Conservation (phyloP, 768 basidiomycete species). For the Termitomyces sp. region DNA sequence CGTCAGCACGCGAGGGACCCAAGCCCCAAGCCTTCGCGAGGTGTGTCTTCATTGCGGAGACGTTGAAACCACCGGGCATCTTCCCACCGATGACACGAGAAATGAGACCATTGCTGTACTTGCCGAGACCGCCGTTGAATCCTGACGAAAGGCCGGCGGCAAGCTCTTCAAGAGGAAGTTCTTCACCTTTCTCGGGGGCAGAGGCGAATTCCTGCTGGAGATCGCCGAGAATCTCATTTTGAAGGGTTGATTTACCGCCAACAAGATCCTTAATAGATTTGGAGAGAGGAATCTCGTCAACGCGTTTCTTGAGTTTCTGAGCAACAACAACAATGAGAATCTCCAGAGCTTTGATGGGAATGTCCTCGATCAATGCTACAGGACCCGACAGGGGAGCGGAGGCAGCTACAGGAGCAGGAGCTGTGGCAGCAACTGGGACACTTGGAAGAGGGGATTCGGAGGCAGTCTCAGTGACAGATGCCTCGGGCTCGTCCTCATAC, state of each 20-base stretch:
- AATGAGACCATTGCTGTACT: conserved; percentile 86
- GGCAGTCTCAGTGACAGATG: conserved; percentile 30
- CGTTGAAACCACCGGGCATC: conserved; percentile 99
- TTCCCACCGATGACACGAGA: conserved; percentile 91
- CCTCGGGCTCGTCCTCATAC: conserved; percentile 81
- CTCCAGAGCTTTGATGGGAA: conserved; percentile 86
- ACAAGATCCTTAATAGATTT: conserved; percentile 99
- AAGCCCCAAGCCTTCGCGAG: conserved; percentile 93
- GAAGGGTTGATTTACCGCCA: conserved; percentile 96
- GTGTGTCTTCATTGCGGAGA: conserved; percentile 84
- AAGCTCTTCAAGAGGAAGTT: conserved; percentile 93
- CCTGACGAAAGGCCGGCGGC: conserved; percentile 80
- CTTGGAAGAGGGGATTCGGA: conserved; percentile 27
- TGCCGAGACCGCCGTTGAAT: conserved; percentile 84
- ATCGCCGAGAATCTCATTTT: conserved; percentile 98
- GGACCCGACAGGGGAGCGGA: conserved; percentile 51
- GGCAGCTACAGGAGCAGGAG: conserved; percentile 35
- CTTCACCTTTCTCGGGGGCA: conserved; percentile 97
- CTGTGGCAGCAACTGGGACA: conserved; percentile 31
- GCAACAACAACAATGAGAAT: conserved; percentile 86
- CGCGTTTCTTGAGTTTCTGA: conserved; percentile 96
- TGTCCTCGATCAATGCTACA: conserved; percentile 79
- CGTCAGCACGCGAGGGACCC: conserved; percentile 86
- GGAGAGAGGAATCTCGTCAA: conserved; percentile 81
- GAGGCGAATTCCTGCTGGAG: conserved; percentile 92